These are phyloP conservation scores for Saccharata proteae DNA, from an alignment of 2,329 filamentous ascomycete species.

Conservation along the genomic window DNA sequence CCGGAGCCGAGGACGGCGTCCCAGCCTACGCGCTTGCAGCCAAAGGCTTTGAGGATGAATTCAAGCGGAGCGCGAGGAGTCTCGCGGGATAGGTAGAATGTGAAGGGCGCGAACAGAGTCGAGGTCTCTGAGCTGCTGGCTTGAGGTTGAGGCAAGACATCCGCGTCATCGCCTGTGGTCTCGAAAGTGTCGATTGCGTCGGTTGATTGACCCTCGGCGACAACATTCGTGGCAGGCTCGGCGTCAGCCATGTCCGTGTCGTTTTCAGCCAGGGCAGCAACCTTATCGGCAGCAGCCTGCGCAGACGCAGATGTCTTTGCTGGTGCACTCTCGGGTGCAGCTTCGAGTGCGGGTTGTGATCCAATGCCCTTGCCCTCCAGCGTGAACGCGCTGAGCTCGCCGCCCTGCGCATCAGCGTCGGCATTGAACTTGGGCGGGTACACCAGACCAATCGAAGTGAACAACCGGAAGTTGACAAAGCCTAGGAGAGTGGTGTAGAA, in stretches of 20 bases:
- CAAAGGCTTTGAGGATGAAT: slow-evolving; percentile 85
- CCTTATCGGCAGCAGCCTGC: slow-evolving; percentile 36
- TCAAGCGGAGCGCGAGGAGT: slow-evolving; percentile 83
- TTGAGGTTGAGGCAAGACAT: slow-evolving; percentile 71
- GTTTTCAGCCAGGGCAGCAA: slow-evolving; percentile 20
- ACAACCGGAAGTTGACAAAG: slow-evolving; percentile 92
- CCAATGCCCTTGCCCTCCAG: slow-evolving; percentile 61
- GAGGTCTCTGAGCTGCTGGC: slow-evolving; percentile 53
- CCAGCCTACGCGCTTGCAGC: slow-evolving; percentile 94
- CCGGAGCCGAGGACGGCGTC: slow-evolving; percentile 82
- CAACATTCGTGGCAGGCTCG: slow-evolving; percentile 10
- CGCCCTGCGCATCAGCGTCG: slow-evolving; percentile 76
- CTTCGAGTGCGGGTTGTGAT: slow-evolving; percentile 14
- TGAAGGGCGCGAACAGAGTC: slow-evolving; percentile 76
- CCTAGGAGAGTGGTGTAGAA: slow-evolving; percentile 95
- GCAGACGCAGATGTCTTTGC: slow-evolving; percentile 27
- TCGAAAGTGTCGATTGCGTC: slow-evolving; percentile 79
- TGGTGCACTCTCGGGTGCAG: slow-evolving; percentile 15
- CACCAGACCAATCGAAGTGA: slow-evolving; percentile 80
- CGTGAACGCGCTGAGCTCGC: slow-evolving; percentile 81
- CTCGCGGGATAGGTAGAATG: slow-evolving; percentile 87
- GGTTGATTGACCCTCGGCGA: slow-evolving; percentile 19
- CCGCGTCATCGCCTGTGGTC: slow-evolving; percentile 69
- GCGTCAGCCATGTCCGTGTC: slow-evolving; percentile 25
- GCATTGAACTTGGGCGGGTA: slow-evolving; percentile 93